These are phyloP conservation scores for Aspergillus arachidicola DNA, from an alignment of 2,329 filamentous ascomycete genomes.

Conservation along the genomic window DNA sequence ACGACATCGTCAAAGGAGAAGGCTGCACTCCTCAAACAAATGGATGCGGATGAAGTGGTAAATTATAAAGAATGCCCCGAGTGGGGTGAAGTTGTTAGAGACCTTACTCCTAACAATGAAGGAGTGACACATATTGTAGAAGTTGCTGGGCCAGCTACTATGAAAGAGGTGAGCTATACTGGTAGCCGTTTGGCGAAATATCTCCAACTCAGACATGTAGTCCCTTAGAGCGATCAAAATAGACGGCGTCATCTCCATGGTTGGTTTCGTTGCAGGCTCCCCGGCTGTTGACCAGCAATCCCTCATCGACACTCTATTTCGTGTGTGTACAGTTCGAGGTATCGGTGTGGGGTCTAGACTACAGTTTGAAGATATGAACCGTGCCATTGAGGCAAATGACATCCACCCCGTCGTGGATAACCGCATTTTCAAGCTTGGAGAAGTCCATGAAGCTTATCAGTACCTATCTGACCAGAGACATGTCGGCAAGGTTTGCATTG, in stretches of 20 bases:
- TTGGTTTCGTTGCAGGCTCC: neutral
- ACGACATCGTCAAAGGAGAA: conserved; percentile 59
- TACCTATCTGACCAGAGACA: neutral
- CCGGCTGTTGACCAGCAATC: neutral
- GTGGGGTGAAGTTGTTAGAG: conserved; percentile 68
- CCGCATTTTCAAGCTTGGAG: neutral
- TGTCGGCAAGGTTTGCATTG: neutral
- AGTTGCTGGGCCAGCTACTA: neutral
- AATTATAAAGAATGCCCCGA: conserved; percentile 58
- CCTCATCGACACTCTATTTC: neutral
- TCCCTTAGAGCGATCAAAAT: neutral
- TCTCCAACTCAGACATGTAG: neutral
- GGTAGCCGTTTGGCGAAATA: too few species aligned
- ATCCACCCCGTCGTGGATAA: neutral
- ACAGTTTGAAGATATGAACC: neutral
- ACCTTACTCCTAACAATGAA: conserved; percentile 46
- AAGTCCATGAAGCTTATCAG: neutral
- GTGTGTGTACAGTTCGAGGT: neutral
- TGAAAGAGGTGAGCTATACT: too few species aligned
- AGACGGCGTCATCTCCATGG: neutral
- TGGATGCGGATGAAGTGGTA: conserved; percentile 58
- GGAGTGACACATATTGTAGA: neutral
- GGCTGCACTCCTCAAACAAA: conserved; percentile 47
- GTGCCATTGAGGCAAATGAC: neutral
- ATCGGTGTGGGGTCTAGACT: neutral